Base-by-base conservation (phyloP, 176 grass and related monocot species). In the Eremochloa ophiuroides region DNA sequence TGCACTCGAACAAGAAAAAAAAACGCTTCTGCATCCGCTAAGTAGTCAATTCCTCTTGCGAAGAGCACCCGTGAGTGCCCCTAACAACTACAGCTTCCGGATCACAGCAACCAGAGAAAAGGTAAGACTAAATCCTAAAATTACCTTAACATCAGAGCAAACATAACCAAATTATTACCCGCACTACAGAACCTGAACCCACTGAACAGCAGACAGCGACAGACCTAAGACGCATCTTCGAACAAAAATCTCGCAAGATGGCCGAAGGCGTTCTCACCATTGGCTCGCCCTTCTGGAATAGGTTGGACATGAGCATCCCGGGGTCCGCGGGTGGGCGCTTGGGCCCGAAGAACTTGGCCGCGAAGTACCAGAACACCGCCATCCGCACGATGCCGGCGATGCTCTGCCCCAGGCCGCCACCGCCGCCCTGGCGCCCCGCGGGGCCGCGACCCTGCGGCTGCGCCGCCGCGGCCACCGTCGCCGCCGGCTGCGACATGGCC, bases 331-430 rank as follows among this genome's bases (percentile, higher is more conserved):
- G 59, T 26, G 94, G 67, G 43, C 78, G 83, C 87, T 99, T 99
- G 3, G 89, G 87, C 27, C 86, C 86, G 91, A 99, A 99, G 80
- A 99, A 99, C 87, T 96, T 99, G 87, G 91, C 33, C 20, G 91
- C 91, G 80, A 99, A 96, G 91, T 99, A 99, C 91, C 93, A 96
- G 73, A 99, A 87, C 50, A 99, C 93, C 22, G 97, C 97, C 91
- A 99, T 99, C 71, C 97, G 82, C 39, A 96, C 76, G 79, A 99
- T 73, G 68, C 97, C 97, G 20, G 82, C 31, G 83, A 99, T 77
- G 51, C 82, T 80, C 87, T 99, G 93, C 2, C 96, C 89, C 31
- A 99, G 46, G n/a, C 95, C 91, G 63, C 83, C 77, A 53, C 80
- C 74, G 39, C 89, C 84, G 2, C 75, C 89, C 79, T 76, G 84